Percentiles rank a stretch among this genome's conserved stretches.
phyloP scores from a whole-genome alignment of 202 grass and related monocot genomes.

The Saccharum hybrid region DNA sequence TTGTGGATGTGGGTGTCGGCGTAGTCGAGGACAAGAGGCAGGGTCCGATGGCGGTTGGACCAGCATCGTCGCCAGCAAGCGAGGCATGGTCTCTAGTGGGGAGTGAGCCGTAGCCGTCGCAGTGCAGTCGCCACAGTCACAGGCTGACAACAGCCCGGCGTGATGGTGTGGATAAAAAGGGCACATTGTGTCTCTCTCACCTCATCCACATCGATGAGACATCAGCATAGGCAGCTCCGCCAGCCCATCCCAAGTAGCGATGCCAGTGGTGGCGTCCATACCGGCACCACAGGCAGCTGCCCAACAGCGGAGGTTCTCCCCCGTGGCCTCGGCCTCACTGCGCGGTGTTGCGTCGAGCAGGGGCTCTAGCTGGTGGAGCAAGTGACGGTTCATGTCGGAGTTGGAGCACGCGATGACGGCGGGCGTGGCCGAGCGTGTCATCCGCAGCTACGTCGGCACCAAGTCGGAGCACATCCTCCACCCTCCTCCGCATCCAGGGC shows the following conservation, averaged over 20 bases:
- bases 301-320: conserved; percentile 13
- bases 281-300: not conserved
- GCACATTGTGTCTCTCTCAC: not conserved
- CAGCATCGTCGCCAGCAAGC: conserved; percentile 26
- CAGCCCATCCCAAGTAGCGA: not conserved
- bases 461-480: conserved; percentile 54
- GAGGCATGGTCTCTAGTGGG: not conserved
- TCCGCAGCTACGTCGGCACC: conserved; percentile 68
- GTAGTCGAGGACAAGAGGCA: not conserved
- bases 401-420: conserved; percentile 65
- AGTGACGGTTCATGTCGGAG: conserved; percentile 69
- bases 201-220: not conserved
- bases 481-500: conserved; percentile 10
- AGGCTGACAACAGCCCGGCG: too few relatives aligned
- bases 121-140: not conserved
- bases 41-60: not conserved
- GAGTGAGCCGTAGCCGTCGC: not conserved
- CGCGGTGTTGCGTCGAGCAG: conserved; percentile 45
- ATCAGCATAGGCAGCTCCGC: not conserved
- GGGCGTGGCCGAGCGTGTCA: conserved; percentile 65
- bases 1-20: not conserved
- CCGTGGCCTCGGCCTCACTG: conserved; percentile 32
- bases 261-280: conserved; percentile 46
- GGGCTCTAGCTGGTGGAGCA: conserved; percentile 66
- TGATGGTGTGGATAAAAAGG: not conserved